These are phyloP conservation scores for Cryptococcus deneoformans DNA, from an alignment of 1,284 basidiomycete genomes.

Conservation along the genomic window DNA sequence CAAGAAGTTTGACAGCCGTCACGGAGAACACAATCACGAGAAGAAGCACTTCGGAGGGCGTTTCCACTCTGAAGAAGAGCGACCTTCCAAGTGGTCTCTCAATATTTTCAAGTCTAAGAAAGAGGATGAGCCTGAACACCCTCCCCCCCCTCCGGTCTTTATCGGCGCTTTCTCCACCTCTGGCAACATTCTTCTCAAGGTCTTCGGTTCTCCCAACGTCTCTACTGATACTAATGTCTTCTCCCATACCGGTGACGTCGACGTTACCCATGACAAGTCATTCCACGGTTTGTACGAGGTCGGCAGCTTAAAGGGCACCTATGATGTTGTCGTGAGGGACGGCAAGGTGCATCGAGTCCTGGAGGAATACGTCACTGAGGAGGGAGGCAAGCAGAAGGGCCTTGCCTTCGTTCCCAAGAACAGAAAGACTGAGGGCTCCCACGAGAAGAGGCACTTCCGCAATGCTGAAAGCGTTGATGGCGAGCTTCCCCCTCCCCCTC, in stretches of 20 bases:
- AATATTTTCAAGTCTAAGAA: neutral
- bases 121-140: conserved; percentile 3
- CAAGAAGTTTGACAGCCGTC: neutral
- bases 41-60: neutral
- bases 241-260: conserved; percentile 45
- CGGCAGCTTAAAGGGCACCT: conserved; percentile 18
- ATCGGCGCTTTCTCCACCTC: conserved; percentile 28
- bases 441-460: neutral
- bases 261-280: conserved; percentile 16
- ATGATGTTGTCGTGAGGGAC: conserved; percentile 11
- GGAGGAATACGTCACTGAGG: conserved; percentile 16
- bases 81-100: neutral
- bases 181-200: conserved; percentile 23
- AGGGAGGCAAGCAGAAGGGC: conserved; percentile 24
- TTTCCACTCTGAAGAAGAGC: neutral
- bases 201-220: conserved; percentile 18
- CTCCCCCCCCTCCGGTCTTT: conserved; percentile 19
- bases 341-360: conserved; percentile 18
- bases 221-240: conserved; percentile 38
- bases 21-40: neutral
- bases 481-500: conserved; percentile 8
- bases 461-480: neutral
- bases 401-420: conserved; percentile 15
- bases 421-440: neutral
- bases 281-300: conserved; percentile 33